Conservation (phyloP, 2,329 filamentous ascomycete species). For the Fusarium compactum region DNA sequence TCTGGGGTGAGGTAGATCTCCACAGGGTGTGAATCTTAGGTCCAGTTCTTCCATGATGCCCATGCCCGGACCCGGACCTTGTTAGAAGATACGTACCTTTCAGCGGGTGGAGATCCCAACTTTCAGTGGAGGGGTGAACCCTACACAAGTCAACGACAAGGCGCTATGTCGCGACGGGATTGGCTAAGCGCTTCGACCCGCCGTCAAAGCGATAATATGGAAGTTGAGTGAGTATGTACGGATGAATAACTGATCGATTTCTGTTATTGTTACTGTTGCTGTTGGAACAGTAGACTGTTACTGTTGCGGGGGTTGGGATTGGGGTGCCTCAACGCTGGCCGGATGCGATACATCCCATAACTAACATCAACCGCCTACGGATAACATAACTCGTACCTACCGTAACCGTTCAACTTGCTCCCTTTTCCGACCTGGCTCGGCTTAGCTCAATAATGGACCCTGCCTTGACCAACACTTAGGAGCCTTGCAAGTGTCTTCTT, state of each 20-base stretch:
- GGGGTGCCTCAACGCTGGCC: constrained; percentile 38
- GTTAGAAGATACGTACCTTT: neutral
- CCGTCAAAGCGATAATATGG: constrained; percentile 38
- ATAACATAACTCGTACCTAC: neutral
- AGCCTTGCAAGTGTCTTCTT: neutral
- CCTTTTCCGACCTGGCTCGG: neutral
- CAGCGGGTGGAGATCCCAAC: neutral
- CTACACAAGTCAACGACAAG: constrained; percentile 3
- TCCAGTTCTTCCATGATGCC: neutral
- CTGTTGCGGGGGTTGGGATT: constrained; percentile 17
- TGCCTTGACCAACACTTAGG: neutral
- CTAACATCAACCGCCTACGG: neutral
- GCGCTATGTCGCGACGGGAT: constrained; percentile 19
- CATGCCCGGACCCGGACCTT: neutral
- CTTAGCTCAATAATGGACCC: neutral
- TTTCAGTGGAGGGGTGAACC: constrained; percentile 12
- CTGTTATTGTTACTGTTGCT: neutral
- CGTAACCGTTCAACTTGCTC: neutral
- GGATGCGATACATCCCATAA: constrained; percentile 39
- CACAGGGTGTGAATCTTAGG: neutral
- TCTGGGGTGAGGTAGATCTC: neutral
- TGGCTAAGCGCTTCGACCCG: constrained; percentile 28
- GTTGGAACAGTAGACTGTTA: neutral
- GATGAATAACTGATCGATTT: constrained; percentile 6
- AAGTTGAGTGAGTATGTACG: neutral